Conservation (phyloP, 768 basidiomycete species). For the Calvatia gigantea region DNA sequence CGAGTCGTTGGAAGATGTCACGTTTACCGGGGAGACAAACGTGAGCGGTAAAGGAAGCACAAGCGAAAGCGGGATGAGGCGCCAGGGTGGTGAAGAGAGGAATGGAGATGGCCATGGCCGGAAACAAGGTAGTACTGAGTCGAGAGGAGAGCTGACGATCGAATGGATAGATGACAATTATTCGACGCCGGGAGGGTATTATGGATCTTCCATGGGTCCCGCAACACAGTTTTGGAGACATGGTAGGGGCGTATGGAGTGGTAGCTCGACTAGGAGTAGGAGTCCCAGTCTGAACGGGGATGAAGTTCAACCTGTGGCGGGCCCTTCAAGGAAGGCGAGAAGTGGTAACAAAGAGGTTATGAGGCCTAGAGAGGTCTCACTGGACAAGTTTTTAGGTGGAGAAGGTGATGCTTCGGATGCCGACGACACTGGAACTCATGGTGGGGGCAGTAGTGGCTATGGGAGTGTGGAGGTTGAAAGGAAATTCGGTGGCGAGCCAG, state of each 20-base stretch:
- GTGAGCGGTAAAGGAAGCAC: no score
- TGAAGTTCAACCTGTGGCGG: neutral
- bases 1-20: conserved; percentile 5
- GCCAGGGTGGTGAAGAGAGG: no score
- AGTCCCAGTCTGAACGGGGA: neutral
- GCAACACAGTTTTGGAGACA: conserved; percentile 8
- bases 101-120: no score
- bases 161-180: conserved; percentile 12
- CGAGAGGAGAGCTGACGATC: conserved; percentile 5
- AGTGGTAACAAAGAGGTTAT: neutral
- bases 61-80: no score
- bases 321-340: neutral
- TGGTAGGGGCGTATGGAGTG: neutral
- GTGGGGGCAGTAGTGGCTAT: neutral
- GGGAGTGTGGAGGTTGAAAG: conserved; percentile 5
- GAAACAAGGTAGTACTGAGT: no score
- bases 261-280: neutral
- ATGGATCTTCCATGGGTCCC: conserved; percentile 9
- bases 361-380: neutral
- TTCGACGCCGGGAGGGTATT: conserved; percentile 7
- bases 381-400: conserved; percentile 13
- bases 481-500: conserved; percentile 1
- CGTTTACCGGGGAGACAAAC: neutral
- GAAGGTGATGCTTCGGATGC: neutral
- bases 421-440: neutral